A percentile compares a stretch with the other conserved stretches of the same genome.
phyloP scores from a whole-genome alignment of 257 asterid species.

The Avicennia marina region DNA sequence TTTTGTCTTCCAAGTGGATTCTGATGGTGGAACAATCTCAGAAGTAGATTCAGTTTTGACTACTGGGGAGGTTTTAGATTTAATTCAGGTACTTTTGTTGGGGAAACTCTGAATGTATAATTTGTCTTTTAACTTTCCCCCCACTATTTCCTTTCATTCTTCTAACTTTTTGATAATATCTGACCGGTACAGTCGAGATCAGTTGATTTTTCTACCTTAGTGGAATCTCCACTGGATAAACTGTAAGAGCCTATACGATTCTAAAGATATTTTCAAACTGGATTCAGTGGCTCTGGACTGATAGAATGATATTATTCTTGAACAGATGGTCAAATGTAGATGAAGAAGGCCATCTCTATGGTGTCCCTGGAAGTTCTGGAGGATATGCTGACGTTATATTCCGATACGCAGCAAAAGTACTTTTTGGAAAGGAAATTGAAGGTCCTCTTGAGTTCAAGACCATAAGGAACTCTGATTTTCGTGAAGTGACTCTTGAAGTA shows the following conservation, averaged over 20 bases:
- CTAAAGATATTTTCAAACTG: too few species aligned
- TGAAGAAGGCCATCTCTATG: constrained; percentile 62
- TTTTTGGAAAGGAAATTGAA: constrained; percentile 54
- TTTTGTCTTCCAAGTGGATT: constrained; percentile 61
- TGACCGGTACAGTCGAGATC: constrained; percentile 74
- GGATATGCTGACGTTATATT: constrained; percentile 91
- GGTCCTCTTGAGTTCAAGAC: constrained; percentile 77
- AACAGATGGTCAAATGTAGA: constrained; percentile 73
- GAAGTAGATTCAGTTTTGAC: constrained; percentile 97
- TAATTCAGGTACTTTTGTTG: constrained; percentile 60
- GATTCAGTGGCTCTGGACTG: constrained; percentile 6
- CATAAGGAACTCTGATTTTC: constrained; percentile 80
- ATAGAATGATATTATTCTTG: background rate
- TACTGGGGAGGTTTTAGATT: constrained; percentile 88
- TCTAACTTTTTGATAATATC: background rate
- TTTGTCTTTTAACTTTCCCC: too few species aligned
- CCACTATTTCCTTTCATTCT: background rate
- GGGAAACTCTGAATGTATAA: background rate
- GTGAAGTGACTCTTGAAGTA: constrained; percentile 84
- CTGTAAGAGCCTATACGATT: constrained; percentile 48
- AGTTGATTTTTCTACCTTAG: constrained; percentile 60
- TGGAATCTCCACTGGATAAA: constrained; percentile 81
- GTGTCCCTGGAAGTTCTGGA: constrained; percentile 89
- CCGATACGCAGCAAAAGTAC: constrained; percentile 66
- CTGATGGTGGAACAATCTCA: constrained; percentile 49